Base-by-base conservation (phyloP, 805 yeast species). In the Nakazawaea sp. region DNA sequence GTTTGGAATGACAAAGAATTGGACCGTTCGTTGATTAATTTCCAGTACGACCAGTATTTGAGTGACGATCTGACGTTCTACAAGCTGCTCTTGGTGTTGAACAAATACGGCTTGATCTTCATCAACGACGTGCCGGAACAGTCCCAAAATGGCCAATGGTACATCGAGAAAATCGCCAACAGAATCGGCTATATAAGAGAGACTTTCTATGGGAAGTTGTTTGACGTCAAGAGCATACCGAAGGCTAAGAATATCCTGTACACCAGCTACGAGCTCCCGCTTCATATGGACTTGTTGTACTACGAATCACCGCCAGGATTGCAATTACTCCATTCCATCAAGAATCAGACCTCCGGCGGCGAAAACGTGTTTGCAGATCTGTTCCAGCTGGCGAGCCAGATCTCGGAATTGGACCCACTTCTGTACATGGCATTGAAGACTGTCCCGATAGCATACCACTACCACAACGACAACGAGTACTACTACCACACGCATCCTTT, bases 271-370 rank as follows among this genome's bases (percentile, higher is more conserved):
- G 72, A 72, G 46, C 64, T 84, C 28, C 88, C 88, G 2, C 62
- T 83, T 34, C 94, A 83, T 48, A 83, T 81, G 81, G 92, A 84
- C 50, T 63, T 83, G 18, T 64, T 78, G 32, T 83, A 82, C 58
- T 77, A 81, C 50, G 89, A 83, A 52, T 75, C 87, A 9, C 89
- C 89, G 3, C 94, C 94, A 1, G 90, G 90, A 1, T 58, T 83
- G 30, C 89, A 83, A 54, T 53, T 81, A 27, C 62, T 83, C 30
- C 92, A 83, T 47, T 67, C 73, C 36, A 67, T 77, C 26, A 56
- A 65, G 33, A 74, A 75, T 47, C 59, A 70, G 10, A 72, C 80
- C 9, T 46, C 47, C 8, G 88, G 86, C 10, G 90, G 88, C 9
- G 84, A 79, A 45, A 79, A 75, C 33, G 55, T 77, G 10, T 83